A percentile compares a stretch with the other conserved stretches of the same genome.
These are phyloP conservation scores for Penicillium oxalicum DNA, from an alignment of 2,329 filamentous ascomycete genomes.

Conservation along the genomic window DNA sequence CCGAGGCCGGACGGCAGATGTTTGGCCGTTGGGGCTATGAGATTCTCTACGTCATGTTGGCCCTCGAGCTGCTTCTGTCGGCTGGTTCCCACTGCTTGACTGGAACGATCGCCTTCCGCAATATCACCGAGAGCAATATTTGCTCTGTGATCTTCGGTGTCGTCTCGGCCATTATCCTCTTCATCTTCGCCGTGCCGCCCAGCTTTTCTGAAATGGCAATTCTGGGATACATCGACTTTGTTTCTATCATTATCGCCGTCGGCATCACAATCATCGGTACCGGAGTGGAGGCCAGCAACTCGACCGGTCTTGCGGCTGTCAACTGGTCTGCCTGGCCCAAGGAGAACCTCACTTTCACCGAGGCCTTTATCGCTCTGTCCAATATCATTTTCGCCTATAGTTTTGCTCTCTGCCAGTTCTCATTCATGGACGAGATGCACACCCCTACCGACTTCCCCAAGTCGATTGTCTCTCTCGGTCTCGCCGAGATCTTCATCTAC, in stretches of 20 bases:
- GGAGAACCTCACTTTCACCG: constrained; percentile 1
- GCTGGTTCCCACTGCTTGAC: not conserved
- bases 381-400: constrained; percentile 4
- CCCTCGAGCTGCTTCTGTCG: constrained; percentile 1
- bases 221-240: constrained; percentile 2
- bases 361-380: constrained; percentile 3
- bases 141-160: constrained; percentile 1
- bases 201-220: constrained; percentile 3
- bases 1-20: constrained; percentile 1
- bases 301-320: not conserved
- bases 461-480: not conserved
- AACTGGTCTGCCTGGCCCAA: constrained; percentile 4
- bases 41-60: constrained; percentile 1
- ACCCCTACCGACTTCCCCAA: constrained; percentile 3
- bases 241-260: not conserved
- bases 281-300: not conserved
- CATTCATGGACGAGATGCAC: constrained; percentile 3
- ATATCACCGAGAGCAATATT: constrained; percentile 1
- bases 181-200: constrained; percentile 1
- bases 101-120: not conserved
- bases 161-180: constrained; percentile 1
- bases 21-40: constrained; percentile 2
- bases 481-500: constrained; percentile 2
- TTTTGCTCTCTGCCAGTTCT: constrained; percentile 3
- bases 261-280: constrained; percentile 1